These are phyloP conservation scores for Scleromitrula shiraiana DNA, from an alignment of 2,329 filamentous ascomycete species.

Conservation along the genomic window DNA sequence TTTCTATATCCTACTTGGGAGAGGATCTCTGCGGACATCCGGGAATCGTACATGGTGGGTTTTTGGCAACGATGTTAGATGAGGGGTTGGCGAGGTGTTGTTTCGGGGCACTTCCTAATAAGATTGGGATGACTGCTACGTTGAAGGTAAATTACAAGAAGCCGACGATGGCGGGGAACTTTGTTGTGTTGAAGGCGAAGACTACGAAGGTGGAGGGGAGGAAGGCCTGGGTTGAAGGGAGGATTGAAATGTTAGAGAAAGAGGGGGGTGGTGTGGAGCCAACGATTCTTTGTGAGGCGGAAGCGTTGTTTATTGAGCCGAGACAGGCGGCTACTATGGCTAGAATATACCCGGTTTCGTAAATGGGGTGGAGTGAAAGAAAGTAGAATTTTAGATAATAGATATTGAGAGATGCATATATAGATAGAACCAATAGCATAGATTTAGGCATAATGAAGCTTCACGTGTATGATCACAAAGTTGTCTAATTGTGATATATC, in stretches of 20 bases:
- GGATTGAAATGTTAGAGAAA: constrained; percentile 68
- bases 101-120: constrained; percentile 80
- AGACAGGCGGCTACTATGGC: constrained; percentile 54
- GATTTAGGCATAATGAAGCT: too few relatives aligned
- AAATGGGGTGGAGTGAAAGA: background rate
- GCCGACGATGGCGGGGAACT: constrained; percentile 67
- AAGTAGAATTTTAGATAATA: background rate
- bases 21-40: constrained; percentile 79
- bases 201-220: constrained; percentile 83
- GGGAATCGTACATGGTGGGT: constrained; percentile 81
- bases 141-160: constrained; percentile 75
- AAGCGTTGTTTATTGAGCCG: constrained; percentile 82
- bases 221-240: constrained; percentile 89
- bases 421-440: background rate
- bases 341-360: constrained; percentile 14
- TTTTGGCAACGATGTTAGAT: constrained; percentile 87
- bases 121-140: constrained; percentile 78
- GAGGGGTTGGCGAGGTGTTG: constrained; percentile 84
- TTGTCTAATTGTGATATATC: background rate
- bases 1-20: constrained; percentile 71
- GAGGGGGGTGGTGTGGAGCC: constrained; percentile 55
- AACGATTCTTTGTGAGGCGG: constrained; percentile 68
- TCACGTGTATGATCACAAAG: background rate
- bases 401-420: background rate
- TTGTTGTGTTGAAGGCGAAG: constrained; percentile 68